Evolutionary conservation across 1,284 basidiomycete genomes (phyloP), one percentile per base, ranked within the genome.

Genomic region (Hemileia vastatrix): DNA sequence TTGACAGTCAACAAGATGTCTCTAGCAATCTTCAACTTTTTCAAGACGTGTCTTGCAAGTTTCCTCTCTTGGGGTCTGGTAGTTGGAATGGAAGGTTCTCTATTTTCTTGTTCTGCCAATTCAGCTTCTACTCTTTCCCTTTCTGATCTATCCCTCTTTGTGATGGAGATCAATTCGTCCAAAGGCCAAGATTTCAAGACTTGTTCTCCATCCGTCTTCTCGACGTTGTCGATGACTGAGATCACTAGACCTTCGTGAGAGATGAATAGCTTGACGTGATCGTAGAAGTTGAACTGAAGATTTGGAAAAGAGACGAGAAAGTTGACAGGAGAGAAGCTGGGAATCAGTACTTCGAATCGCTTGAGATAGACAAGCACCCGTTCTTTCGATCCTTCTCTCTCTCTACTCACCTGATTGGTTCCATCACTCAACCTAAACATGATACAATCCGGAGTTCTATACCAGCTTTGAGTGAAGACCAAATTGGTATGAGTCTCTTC

Each of bases 271-370:
- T 98, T 98, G 44, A 88, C 88, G 79, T 98, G 94, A 78, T 98
- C 94, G 77, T 90, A 90, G 76, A 96, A 97, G 80, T 97, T 98
- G 82, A 97, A 94, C 89, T 95, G 73, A n/a, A n/a, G n/a, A n/a
- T n/a, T n/a, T n/a, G n/a, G n/a, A 27, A 6, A 2, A 11, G 4
- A 11, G 27, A 5, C 36, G 52, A 6, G 48, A 58, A 47, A 23
- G 23, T 19, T 19, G 45, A 47, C 18, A 47, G 23, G 18, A 23
- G 45, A 47, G 45, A 19, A 5, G 40, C 43, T 57, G 15, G 6
- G 55, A 27, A 27, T 27, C 27, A 27, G 27, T 27, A 27, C 27
- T 27, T 27, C 27, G 27, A 27, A 27, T 27, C 27, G 27, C 27
- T 27, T 27, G 27, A 27, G 27, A 27, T 27, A 27, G 27, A 27